Conservation (phyloP, 2,329 filamentous ascomycete genomes). For the Daldinia sp. region DNA sequence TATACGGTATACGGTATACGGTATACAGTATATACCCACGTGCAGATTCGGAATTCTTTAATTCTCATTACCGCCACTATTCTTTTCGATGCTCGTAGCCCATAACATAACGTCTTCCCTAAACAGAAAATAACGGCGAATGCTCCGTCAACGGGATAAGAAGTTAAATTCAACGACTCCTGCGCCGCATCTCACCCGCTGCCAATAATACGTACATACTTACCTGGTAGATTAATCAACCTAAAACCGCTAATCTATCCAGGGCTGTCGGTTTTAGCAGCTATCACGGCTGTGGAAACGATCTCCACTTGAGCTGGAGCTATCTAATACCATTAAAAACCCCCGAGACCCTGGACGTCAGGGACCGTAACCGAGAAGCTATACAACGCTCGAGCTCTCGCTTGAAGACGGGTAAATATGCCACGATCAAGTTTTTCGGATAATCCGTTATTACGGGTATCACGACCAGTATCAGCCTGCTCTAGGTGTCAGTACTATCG, state of each 20-base stretch:
- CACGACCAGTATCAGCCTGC: slow-evolving; percentile 80
- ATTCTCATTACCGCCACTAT: slow-evolving; percentile 22
- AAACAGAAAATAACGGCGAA: neutral
- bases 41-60: slow-evolving; percentile 26
- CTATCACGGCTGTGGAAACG: slow-evolving; percentile 23
- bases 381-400: slow-evolving; percentile 24
- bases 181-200: slow-evolving; percentile 5
- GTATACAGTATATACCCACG: no score
- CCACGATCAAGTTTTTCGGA: slow-evolving; percentile 53
- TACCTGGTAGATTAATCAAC: slow-evolving; percentile 1
- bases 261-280: no score
- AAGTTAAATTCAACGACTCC: slow-evolving; percentile 12
- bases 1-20: no score
- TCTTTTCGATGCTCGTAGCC: neutral
- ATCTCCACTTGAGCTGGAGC: slow-evolving; percentile 33
- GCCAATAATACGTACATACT: neutral
- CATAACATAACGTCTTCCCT: slow-evolving; percentile 5
- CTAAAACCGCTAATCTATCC: slow-evolving; percentile 1
- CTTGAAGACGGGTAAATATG: slow-evolving; percentile 42
- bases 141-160: slow-evolving; percentile 3
- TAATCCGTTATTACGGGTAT: slow-evolving; percentile 73
- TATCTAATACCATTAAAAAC: slow-evolving; percentile 27
- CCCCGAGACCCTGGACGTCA: slow-evolving; percentile 23
- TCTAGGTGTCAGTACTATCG: slow-evolving; percentile 67
- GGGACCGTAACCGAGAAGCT: slow-evolving; percentile 23